Evolutionary conservation across 1,284 basidiomycete genomes (phyloP), one percentile per base, ranked within the genome.

Genomic region (Irpex sp.): DNA sequence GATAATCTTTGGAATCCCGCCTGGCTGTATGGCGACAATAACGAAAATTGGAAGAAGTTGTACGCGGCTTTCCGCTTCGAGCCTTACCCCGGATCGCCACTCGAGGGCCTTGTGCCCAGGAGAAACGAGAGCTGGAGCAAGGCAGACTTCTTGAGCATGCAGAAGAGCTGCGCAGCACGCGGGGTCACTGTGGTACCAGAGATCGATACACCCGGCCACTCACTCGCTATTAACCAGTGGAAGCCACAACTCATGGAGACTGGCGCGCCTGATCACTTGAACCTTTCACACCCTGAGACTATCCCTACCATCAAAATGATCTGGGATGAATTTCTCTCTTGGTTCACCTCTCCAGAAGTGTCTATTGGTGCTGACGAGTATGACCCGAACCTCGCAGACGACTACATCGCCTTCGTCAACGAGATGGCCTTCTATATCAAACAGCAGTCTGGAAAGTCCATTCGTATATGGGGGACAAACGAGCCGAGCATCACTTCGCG

Each of bases 151-250:
- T 72, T 73, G 21, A 67, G 66, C 2, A 70, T 78, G 50, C 76
- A 77, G 60, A 53, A 66, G 1, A 62, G 60, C 13, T 77, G 75
- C 61, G 73, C 76, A 15, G 68, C 71, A 1, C 68, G 74, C 9
- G 76, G 76, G 2, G 73, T 78, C 26, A 75, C 75, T 68, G 61
- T 78, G 6, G 68, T 76, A 3, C 76, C 76, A 2, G 76, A 78
- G 68, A 65, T 78, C 33, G 76, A 78, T 63, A 68, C 68, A 69
- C 74, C 75, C 21, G 76, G 74, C 0, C 76, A 77, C 64, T 73
- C 75, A 3, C 67, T 77, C 55, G 75, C 76, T 39, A 75, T 77
- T 58, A 71, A 71, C 5, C 74, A 77, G 56, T 77, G 75, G 76
- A 77, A 76, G 60, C 75, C 76, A 11, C 68, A 78, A 60, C 70